Evolutionary conservation across 257 asterid species (phyloP).

Genomic region (Parsonsia alboflavescens): DNA sequence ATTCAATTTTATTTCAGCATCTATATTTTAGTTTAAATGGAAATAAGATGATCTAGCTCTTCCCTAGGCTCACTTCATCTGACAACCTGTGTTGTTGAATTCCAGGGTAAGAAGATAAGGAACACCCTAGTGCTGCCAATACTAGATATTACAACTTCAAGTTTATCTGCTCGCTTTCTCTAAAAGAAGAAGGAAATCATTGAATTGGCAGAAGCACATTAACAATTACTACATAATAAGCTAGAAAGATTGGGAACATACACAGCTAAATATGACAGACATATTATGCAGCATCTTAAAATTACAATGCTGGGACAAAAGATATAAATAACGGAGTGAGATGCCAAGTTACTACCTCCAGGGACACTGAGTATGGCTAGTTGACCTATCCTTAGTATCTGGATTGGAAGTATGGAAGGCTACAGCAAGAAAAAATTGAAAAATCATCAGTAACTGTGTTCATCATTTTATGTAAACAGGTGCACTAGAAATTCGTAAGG

Average conservation of each 20-base stretch:
- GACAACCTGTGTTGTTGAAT: not conserved
- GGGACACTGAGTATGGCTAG: slow-evolving; percentile 59
- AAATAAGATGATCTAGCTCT: not conserved
- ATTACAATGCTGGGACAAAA: not conserved
- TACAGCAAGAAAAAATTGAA: slow-evolving; percentile 28
- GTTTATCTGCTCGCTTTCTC: not conserved
- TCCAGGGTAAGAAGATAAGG: not conserved
- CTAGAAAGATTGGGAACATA: not conserved
- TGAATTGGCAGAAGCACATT: not conserved
- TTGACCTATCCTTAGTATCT: slow-evolving; percentile 90
- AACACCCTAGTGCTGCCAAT: not conserved
- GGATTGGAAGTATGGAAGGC: slow-evolving; percentile 96
- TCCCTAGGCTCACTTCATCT: not conserved
- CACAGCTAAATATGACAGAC: not conserved
- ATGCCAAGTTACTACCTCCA: slow-evolving; percentile 58
- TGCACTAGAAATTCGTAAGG: not conserved
- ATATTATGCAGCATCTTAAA: not conserved
- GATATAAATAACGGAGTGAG: slow-evolving; percentile 8
- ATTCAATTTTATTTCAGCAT: not conserved
- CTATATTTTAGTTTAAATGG: not conserved
- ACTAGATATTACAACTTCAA: not conserved
- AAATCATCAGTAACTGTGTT: slow-evolving; percentile 11
- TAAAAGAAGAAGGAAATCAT: not conserved
- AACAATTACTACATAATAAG: not conserved
- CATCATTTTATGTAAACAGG: not conserved